A percentile compares a stretch with the other conserved stretches of the same genome.
Evolutionary conservation across 2,329 filamentous ascomycete genomes (phyloP).

Genomic region (Teratosphaeria pseudoeucalypti): DNA sequence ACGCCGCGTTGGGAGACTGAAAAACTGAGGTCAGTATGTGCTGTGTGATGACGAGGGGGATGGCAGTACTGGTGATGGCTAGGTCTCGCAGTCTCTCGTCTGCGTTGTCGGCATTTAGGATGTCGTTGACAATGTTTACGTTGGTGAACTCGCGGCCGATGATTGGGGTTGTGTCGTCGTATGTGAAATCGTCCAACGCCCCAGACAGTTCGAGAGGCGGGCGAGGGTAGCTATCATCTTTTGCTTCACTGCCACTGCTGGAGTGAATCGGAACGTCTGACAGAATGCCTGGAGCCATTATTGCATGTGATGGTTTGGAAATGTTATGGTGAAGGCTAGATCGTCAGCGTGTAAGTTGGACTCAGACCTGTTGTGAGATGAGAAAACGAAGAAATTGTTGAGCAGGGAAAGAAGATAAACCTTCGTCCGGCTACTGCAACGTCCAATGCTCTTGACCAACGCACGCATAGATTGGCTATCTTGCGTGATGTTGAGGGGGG

Average conservation of each 20-base stretch:
- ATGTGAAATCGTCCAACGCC: slow-evolving; percentile 29
- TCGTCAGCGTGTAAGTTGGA: background rate
- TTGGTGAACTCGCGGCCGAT: slow-evolving; percentile 41
- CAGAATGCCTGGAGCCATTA: background rate
- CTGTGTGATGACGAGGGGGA: background rate
- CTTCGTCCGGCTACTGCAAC: background rate
- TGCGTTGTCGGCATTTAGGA: slow-evolving; percentile 27
- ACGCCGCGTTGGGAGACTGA: slow-evolving; percentile 58
- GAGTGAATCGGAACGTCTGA: background rate
- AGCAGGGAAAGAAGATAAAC: background rate
- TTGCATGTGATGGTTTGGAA: background rate
- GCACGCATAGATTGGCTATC: slow-evolving; percentile 26
- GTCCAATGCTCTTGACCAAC: background rate
- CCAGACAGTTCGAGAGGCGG: slow-evolving; percentile 5
- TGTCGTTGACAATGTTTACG: slow-evolving; percentile 23
- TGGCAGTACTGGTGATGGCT: slow-evolving; percentile 46
- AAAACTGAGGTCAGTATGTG: background rate
- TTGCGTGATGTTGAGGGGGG: background rate
- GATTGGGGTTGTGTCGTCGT: slow-evolving; percentile 41
- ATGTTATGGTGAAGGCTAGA: background rate
- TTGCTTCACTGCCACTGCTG: background rate
- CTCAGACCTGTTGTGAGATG: background rate
- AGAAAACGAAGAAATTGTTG: background rate
- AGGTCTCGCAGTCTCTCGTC: slow-evolving; percentile 30
- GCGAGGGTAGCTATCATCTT: background rate